These are phyloP conservation scores for Globisporangium spinosum DNA, from an alignment of 352 stramenopile species.

Conservation along the genomic window DNA sequence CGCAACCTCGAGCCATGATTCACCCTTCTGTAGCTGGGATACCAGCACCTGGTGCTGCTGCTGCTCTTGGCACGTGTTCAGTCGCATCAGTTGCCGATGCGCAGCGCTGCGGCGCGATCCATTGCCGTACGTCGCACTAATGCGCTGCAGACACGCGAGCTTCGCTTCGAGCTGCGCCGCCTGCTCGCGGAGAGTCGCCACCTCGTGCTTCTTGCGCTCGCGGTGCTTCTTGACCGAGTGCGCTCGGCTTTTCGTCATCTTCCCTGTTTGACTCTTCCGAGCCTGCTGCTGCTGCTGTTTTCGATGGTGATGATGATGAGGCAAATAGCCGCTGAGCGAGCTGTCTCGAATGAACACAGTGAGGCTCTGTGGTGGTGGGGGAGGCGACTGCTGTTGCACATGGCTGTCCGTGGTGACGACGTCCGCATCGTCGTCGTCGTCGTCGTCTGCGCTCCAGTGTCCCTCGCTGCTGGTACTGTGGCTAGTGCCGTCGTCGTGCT, in stretches of 20 bases:
- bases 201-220: neutral
- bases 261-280: too few relatives aligned
- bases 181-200: neutral
- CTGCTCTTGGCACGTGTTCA: neutral
- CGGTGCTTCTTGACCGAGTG: neutral
- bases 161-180: neutral
- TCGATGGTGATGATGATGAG: neutral
- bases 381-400: too few relatives aligned
- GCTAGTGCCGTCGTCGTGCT: neutral
- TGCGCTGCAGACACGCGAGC: neutral
- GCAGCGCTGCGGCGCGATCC: too few relatives aligned
- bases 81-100: too few relatives aligned
- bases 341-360: conserved; percentile 8
- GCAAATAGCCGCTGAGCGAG: neutral
- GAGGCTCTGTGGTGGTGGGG: neutral
- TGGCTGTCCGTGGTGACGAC: too few relatives aligned
- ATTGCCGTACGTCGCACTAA: too few relatives aligned
- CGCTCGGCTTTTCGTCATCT: too few relatives aligned
- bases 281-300: neutral
- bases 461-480: conserved; percentile 4
- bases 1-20: conserved; percentile 6
- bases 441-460: neutral
- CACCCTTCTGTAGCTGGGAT: too few relatives aligned
- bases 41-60: neutral
- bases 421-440: neutral